These are phyloP conservation scores for Trichoderma harzianum DNA, from an alignment of 2,329 filamentous ascomycete species.

Conservation along the genomic window DNA sequence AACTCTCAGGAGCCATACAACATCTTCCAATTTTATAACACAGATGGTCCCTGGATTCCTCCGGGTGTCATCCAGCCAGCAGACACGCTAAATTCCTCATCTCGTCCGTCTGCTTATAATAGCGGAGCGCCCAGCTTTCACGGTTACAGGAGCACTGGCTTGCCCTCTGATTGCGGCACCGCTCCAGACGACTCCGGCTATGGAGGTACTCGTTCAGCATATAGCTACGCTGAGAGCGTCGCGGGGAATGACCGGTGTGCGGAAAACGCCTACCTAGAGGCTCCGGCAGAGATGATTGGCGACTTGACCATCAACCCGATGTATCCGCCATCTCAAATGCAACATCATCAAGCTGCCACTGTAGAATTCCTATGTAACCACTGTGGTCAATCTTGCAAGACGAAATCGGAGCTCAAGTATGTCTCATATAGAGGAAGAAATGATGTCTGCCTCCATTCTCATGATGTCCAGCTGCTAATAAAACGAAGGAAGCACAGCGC, in stretches of 20 bases:
- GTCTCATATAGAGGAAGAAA: constrained; percentile 21
- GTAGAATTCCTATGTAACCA: constrained; percentile 33
- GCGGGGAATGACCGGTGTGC: constrained; percentile 42
- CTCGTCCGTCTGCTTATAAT: constrained; percentile 16
- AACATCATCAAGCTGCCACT: not conserved
- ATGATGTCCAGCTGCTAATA: constrained; percentile 21
- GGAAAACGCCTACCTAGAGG: constrained; percentile 31
- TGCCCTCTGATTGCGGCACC: constrained; percentile 41
- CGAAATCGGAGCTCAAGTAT: constrained; percentile 55
- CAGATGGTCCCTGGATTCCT: constrained; percentile 46
- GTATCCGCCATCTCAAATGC: not conserved
- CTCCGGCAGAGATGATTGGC: constrained; percentile 32
- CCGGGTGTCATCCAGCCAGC: constrained; percentile 19
- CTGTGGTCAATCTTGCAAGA: constrained; percentile 45
- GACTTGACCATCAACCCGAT: constrained; percentile 27
- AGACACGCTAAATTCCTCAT: constrained; percentile 14
- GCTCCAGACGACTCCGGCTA: constrained; percentile 47
- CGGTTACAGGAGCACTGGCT: constrained; percentile 26
- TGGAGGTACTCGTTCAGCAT: constrained; percentile 38
- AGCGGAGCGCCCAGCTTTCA: constrained; percentile 19
- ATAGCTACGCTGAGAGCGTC: constrained; percentile 40
- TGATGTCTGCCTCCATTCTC: too few species aligned
- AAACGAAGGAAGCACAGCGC: constrained; percentile 66
- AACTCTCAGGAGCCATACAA: constrained; percentile 21
- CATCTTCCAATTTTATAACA: constrained; percentile 35